These are phyloP conservation scores for Basidiobolus meristosporus DNA, from an alignment of 371 early-diverging fungal genomes.

Conservation along the genomic window DNA sequence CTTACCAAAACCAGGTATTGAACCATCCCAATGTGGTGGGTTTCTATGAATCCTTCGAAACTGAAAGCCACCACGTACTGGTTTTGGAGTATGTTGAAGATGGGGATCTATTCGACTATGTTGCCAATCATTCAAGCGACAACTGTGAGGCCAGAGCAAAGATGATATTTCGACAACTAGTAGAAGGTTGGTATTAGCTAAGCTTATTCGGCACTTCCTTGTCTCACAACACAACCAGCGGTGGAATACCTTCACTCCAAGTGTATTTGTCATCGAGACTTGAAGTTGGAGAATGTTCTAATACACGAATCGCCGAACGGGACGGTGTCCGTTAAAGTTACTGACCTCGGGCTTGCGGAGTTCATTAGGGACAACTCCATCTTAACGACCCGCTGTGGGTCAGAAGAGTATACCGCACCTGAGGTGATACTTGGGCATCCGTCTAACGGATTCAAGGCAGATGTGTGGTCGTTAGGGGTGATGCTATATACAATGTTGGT, in stretches of 20 bases:
- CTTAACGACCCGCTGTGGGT: constrained; percentile 8
- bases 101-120: constrained; percentile 26
- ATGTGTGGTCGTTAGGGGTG: constrained; percentile 75
- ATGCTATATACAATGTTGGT: constrained; percentile 53
- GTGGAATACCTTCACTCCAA: constrained; percentile 64
- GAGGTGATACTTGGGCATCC: constrained; percentile 15
- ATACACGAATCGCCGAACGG: constrained; percentile 13
- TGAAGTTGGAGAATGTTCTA: constrained; percentile 87
- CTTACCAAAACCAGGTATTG: constrained; percentile 11
- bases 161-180: background rate
- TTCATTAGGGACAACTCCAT: background rate
- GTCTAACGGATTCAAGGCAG: constrained; percentile 10
- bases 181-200: no score
- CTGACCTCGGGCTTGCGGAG: constrained; percentile 81
- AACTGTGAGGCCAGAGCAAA: background rate
- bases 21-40: constrained; percentile 30
- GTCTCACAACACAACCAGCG: no score
- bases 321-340: constrained; percentile 29
- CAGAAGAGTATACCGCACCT: constrained; percentile 51
- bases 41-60: constrained; percentile 33
- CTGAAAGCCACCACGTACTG: constrained; percentile 20
- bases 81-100: constrained; percentile 25
- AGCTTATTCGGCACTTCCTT: no score
- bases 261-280: constrained; percentile 73
- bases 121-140: constrained; percentile 5